Evolutionary conservation across 495 filamentous ascomycete genomes (phyloP).

Genomic region (Penicillium malachiteum): DNA sequence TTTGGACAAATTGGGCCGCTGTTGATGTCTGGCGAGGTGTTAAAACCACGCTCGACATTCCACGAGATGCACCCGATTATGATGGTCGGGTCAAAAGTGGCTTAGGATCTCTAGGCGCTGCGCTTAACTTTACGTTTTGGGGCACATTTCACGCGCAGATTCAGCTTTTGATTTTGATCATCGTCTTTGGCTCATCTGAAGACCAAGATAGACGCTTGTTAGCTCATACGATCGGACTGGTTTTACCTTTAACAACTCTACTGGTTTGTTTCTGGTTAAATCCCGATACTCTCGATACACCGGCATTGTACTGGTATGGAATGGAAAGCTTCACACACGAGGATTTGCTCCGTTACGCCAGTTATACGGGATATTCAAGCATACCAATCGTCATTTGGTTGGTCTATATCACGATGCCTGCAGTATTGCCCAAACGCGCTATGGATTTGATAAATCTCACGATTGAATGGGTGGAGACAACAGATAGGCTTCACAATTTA

Average conservation of each 20-base stretch:
- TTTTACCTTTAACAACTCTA: neutral
- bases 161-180: neutral
- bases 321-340: neutral
- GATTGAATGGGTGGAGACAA: no score
- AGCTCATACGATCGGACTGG: neutral
- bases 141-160: neutral
- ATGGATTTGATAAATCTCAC: neutral
- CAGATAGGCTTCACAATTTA: no score
- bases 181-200: neutral
- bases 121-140: constrained; percentile 1
- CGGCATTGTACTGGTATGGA: neutral
- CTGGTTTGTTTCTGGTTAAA: no score
- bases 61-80: neutral
- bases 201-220: neutral
- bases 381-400: neutral
- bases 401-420: neutral
- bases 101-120: constrained; percentile 1
- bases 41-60: neutral
- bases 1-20: constrained; percentile 5
- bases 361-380: neutral
- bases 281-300: neutral
- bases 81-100: neutral
- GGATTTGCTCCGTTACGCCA: neutral
- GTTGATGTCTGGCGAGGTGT: constrained; percentile 1
- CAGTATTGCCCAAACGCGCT: neutral